phyloP scores from a whole-genome alignment of 768 basidiomycete genomes.

The Paxillus involutus region DNA sequence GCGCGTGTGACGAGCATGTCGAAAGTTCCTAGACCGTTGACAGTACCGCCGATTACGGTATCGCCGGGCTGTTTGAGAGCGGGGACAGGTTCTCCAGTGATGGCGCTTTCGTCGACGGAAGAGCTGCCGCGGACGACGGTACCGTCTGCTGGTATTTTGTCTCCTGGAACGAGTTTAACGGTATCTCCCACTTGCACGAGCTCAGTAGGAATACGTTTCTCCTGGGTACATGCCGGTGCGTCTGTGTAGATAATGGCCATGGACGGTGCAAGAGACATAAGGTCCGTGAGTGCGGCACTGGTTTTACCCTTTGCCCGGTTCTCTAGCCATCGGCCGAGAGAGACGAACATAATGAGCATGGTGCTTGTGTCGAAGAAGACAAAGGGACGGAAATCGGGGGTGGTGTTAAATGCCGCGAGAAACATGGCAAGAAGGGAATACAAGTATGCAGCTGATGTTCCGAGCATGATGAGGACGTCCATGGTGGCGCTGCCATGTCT shows the following conservation, averaged over 20 bases:
- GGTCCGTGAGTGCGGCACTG: constrained; percentile 92
- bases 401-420: constrained; percentile 59
- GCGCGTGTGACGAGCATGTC: constrained; percentile 95
- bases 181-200: constrained; percentile 92
- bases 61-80: constrained; percentile 84
- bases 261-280: constrained; percentile 92
- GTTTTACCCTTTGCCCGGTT: constrained; percentile 98
- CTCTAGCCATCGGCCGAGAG: constrained; percentile 92
- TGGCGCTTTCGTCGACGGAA: constrained; percentile 91
- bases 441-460: constrained; percentile 90
- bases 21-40: constrained; percentile 96
- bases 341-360: constrained; percentile 97
- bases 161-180: constrained; percentile 93
- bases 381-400: constrained; percentile 73
- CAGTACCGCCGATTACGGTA: constrained; percentile 90
- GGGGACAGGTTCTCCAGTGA: constrained; percentile 93
- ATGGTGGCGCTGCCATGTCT: constrained; percentile 91
- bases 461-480: constrained; percentile 96
- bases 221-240: constrained; percentile 71
- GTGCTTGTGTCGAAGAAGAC: constrained; percentile 99
- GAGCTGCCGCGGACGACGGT: constrained; percentile 85
- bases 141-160: constrained; percentile 96
- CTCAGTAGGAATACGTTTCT: constrained; percentile 92
- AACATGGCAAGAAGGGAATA: constrained; percentile 81
- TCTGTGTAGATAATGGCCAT: constrained; percentile 97